These are phyloP conservation scores for Biscogniauxia sp. DNA, from an alignment of 2,329 filamentous ascomycete species.

Conservation along the genomic window DNA sequence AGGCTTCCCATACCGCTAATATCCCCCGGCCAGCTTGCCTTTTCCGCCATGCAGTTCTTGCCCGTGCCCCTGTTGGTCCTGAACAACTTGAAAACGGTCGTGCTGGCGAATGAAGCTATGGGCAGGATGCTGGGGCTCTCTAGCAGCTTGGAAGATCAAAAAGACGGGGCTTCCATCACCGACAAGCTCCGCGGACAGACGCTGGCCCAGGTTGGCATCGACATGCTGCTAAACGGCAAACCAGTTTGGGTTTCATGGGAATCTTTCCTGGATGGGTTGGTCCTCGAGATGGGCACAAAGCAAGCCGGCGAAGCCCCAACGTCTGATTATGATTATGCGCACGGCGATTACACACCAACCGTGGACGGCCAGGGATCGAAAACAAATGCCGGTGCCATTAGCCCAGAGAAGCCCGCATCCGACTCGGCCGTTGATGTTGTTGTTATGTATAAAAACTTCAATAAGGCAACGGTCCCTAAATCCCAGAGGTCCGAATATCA, in stretches of 20 bases:
- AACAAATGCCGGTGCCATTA: constrained; percentile 26
- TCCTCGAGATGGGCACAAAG: constrained; percentile 39
- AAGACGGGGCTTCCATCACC: constrained; percentile 44
- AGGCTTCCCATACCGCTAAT: constrained; percentile 44
- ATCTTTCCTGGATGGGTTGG: constrained; percentile 54
- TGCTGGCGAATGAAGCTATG: constrained; percentile 75
- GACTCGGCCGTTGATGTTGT: constrained; percentile 69
- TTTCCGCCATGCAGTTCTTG: constrained; percentile 70
- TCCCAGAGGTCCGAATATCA: constrained; percentile 39
- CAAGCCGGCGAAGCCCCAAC: constrained; percentile 7
- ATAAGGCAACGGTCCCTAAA: constrained; percentile 38
- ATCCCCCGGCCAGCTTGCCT: constrained; percentile 55
- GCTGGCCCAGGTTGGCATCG: constrained; percentile 68
- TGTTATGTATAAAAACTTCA: constrained; percentile 50
- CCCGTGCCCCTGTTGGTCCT: constrained; percentile 71
- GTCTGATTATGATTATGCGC: constrained; percentile 19
- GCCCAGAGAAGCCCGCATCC: constrained; percentile 38
- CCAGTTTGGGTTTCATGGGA: constrained; percentile 61
- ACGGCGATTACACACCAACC: constrained; percentile 39
- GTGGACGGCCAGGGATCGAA: constrained; percentile 30
- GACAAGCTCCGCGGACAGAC: constrained; percentile 64
- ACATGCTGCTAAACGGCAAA: constrained; percentile 67
- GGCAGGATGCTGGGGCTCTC: constrained; percentile 64
- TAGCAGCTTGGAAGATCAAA: constrained; percentile 36
- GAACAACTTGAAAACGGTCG: constrained; percentile 65